Conservation (phyloP, 2,329 filamentous ascomycete genomes). For the Aspergillus puulaauensis region DNA sequence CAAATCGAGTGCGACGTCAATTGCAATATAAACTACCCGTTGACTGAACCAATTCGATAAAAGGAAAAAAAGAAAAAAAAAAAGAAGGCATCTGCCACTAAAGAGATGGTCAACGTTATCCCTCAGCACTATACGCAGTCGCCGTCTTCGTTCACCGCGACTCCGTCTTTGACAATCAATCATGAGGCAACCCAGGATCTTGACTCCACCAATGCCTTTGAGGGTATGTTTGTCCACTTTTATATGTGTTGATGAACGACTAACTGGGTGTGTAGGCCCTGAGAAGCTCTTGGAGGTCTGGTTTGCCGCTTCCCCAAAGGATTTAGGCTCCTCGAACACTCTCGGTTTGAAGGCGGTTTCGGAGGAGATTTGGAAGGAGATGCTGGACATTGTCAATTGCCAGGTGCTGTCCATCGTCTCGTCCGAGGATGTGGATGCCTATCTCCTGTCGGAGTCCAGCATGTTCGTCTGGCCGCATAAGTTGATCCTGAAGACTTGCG, state of each 20-base stretch:
- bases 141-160: slow-evolving; percentile 71
- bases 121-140: slow-evolving; percentile 80
- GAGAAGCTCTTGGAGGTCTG: slow-evolving; percentile 98
- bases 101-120: slow-evolving; percentile 81
- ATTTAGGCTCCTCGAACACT: slow-evolving; percentile 66
- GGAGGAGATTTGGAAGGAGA: slow-evolving; percentile 84
- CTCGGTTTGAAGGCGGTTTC: slow-evolving; percentile 83
- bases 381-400: slow-evolving; percentile 98
- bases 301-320: slow-evolving; percentile 79
- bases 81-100: slow-evolving; percentile 6
- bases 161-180: slow-evolving; percentile 93
- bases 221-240: slow-evolving; percentile 57
- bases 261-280: slow-evolving; percentile 58
- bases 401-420: slow-evolving; percentile 93
- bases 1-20: slow-evolving; percentile 11
- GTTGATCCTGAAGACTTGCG: slow-evolving; percentile 96
- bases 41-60: background rate
- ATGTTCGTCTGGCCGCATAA: slow-evolving; percentile 99
- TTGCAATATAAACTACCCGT: background rate
- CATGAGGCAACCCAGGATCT: slow-evolving; percentile 89
- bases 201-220: slow-evolving; percentile 94
- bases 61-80: background rate
- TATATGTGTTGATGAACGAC: slow-evolving; percentile 9
- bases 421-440: slow-evolving; percentile 92
- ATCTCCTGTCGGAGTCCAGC: slow-evolving; percentile 96